Evolutionary conservation across 768 basidiomycete species (phyloP), one percentile per base, ranked within the genome.

Genomic region (Russula ochroleuca): DNA sequence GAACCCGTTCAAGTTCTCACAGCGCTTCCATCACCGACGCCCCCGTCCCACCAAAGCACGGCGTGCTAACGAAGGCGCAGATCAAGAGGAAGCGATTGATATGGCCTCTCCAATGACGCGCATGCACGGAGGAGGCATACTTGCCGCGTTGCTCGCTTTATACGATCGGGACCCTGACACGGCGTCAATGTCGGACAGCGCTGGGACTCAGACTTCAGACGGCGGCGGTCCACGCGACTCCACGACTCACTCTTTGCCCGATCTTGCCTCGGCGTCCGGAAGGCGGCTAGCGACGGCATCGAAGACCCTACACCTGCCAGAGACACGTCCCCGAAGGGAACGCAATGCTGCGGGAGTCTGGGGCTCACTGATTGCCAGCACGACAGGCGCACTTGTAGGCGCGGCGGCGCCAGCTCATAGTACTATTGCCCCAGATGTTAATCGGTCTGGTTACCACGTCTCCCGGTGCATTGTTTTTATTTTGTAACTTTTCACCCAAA

Each of bases 331-430:
- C 5, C 54, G 75, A 7, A 74, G 78, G 51, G 78, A 80, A 15
- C 75, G 79, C 63, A 84, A 75, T 67, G 79, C 78, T 23, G 87
- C 78, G 0, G 86, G 87, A 6, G 87, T 87, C 2, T 80, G 88
- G 63, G 89, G 87, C 0, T 81, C 88, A 5, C 79, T 93, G 40
- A 84, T 94, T 23, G 82, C 86, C 8, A 84, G 85, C 61, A 85
- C 62, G 41, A 57, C 88, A 0, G 85, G 83, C 3, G 83, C 85
- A 53, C 74, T 92, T 9, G 76, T 80, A 1, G 88, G 87, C 19
- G 80, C 80, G 3, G 83, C 84, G 8, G 81, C 85, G 0, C 87
- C 88, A 0, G 67, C 69, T 11, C 74, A 78, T 49, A 81, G 74
- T 55, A 76, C 75, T 31, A 78, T 79, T 68, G 84, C 77, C 8